Conservation (phyloP, 768 basidiomycete genomes). For the Boletus insuetus region DNA sequence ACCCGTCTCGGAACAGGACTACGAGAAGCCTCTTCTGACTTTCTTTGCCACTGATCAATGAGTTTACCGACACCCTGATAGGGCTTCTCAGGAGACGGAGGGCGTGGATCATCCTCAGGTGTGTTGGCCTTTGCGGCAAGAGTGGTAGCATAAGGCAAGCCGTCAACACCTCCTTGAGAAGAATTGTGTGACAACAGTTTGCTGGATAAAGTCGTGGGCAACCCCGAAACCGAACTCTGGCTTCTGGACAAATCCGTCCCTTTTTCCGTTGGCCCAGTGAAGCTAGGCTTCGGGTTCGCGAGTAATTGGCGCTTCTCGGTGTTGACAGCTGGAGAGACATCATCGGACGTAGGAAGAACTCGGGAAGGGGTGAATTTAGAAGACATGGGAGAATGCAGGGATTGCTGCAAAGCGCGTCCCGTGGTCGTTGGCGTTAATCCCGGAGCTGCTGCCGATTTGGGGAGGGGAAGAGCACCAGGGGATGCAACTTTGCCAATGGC, state of each 20-base stretch:
- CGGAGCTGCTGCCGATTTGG: constrained; percentile 26
- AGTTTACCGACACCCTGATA: constrained; percentile 82
- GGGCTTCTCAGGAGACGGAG: constrained; percentile 72
- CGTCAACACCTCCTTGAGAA: constrained; percentile 23
- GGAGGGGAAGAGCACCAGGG: constrained; percentile 29
- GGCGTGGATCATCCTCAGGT: constrained; percentile 34
- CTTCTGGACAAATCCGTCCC: constrained; percentile 6
- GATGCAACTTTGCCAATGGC: constrained; percentile 45
- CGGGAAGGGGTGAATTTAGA: constrained; percentile 27
- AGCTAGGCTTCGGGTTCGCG: constrained; percentile 8
- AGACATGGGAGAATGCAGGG: constrained; percentile 22
- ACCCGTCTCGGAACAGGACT: constrained; percentile 38
- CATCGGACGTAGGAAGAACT: constrained; percentile 7
- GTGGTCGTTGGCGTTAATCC: constrained; percentile 10
- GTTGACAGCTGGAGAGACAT: constrained; percentile 11
- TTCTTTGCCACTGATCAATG: constrained; percentile 87
- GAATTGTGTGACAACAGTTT: constrained; percentile 17
- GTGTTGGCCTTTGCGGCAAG: constrained; percentile 6
- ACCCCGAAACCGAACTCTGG: constrained; percentile 21
- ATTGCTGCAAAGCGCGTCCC: constrained; percentile 22
- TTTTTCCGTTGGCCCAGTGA: constrained; percentile 20
- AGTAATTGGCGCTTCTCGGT: constrained; percentile 20
- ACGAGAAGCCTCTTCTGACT: constrained; percentile 54
- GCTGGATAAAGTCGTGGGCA: constrained; percentile 22
- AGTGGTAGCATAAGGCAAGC: constrained; percentile 17